A percentile compares a stretch with the other conserved stretches of the same genome.
These are phyloP conservation scores for Pythium plurisporium DNA, from an alignment of 352 stramenopile genomes.

Conservation along the genomic window DNA sequence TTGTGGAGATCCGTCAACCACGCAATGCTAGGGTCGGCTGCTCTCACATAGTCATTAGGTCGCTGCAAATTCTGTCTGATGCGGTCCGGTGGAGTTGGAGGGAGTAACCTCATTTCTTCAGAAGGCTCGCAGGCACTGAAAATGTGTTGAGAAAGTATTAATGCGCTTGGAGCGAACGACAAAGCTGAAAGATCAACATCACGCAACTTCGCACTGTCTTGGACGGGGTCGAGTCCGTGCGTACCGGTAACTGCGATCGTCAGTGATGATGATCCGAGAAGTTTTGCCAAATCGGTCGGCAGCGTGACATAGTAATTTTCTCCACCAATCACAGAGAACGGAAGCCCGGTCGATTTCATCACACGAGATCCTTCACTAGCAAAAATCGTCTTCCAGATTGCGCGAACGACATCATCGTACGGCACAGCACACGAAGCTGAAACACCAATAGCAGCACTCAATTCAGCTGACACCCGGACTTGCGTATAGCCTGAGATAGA, in stretches of 20 bases:
- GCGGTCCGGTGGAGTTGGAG: conserved; percentile 1
- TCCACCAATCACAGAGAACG: not conserved
- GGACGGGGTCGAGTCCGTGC: not conserved
- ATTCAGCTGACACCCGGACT: conserved; percentile 7
- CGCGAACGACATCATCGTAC: conserved; percentile 9
- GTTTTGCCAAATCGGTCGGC: conserved; percentile 14
- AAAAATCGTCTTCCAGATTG: conserved; percentile 18
- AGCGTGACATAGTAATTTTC: conserved; percentile 12
- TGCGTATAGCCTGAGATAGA: not conserved
- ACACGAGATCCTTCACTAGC: not conserved
- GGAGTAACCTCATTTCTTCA: not conserved
- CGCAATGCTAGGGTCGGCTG: conserved; percentile 4
- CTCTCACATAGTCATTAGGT: not conserved
- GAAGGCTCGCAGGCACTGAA: not conserved
- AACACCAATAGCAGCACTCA: not conserved
- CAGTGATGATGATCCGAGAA: conserved; percentile 12
- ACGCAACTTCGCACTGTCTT: not conserved
- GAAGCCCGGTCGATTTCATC: not conserved
- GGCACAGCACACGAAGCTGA: not conserved
- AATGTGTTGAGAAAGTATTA: conserved; percentile 29
- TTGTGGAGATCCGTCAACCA: conserved; percentile 36
- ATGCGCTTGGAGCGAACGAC: conserved; percentile 20
- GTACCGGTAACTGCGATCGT: not conserved
- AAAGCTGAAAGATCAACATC: conserved; percentile 6
- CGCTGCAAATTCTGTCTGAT: not conserved